Evolutionary conservation across 2,329 filamentous ascomycete genomes (phyloP), one percentile per base, ranked within the genome.

Genomic region (Trichophyton verrucosum): DNA sequence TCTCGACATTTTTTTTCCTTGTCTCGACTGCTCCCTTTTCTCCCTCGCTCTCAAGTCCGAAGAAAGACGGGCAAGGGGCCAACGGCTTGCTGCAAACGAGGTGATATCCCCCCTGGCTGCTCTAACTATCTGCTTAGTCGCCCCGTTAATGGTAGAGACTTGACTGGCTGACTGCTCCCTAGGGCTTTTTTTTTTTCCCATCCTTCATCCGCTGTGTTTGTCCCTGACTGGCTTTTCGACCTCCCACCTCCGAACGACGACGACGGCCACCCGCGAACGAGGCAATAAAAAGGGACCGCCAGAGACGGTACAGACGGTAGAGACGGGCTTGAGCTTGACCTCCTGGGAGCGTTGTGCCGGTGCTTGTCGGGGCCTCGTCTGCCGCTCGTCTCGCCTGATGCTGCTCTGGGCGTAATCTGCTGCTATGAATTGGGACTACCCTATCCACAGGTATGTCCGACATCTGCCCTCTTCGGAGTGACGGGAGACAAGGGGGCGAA

Each of bases 341-440:
- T 38, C 33, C 33, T 38, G 33, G 33, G 33, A 38, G 33, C 11
- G 33, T 38, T 38, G 8, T 9, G 33, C 33, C 33, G 33, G 33
- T 38, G 47, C 11, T 53, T 44, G 62, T 66, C 62, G n/a, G 59
- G 57, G 61, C 64, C 68, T 67, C 68, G 72, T 73, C 68, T 68
- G 68, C 69, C 71, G 68, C 68, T 68, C 67, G 67, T 72, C 62
- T 63, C 67, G 60, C 69, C 74, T 66, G 67, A 74, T 75, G 73
- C 70, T 73, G 71, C 72, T 69, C 66, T 68, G 68, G 47, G 11
- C 33, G n/a, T 65, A 55, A 55, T 68, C 66, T 70, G 73, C 72
- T 74, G 74, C 73, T 72, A 76, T 76, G 74, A 76, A 71, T 75
- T 76, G 73, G 73, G 74, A 76, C 73, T 71, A 73, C 63, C 74